Evolutionary conservation across 768 basidiomycete species (phyloP).

Genomic region (Rickenella mellea): DNA sequence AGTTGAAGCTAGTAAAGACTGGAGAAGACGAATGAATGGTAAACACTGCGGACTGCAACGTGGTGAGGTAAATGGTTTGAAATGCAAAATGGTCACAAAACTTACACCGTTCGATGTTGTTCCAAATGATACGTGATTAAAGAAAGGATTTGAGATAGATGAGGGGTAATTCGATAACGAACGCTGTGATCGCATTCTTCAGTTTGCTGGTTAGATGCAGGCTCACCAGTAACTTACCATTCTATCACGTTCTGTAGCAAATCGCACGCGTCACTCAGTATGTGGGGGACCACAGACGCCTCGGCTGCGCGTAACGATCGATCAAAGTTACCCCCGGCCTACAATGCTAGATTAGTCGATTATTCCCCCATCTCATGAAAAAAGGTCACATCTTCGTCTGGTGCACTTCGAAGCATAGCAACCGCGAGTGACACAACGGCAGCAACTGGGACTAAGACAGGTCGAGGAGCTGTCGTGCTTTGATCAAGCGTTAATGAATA

Average conservation of each 20-base stretch:
- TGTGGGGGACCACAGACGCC: constrained; percentile 33
- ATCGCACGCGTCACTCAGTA: constrained; percentile 46
- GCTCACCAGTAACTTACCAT: constrained; percentile 28
- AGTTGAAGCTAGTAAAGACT: constrained; percentile 32
- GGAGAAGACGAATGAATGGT: constrained; percentile 35
- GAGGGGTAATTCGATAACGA: constrained; percentile 43
- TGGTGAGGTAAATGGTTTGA: neutral
- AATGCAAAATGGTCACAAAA: constrained; percentile 4
- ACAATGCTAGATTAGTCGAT: constrained; percentile 6
- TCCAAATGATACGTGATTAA: constrained; percentile 55
- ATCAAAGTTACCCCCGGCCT: constrained; percentile 46
- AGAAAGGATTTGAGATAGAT: constrained; percentile 41
- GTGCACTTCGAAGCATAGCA: constrained; percentile 35
- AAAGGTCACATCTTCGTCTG: constrained; percentile 37
- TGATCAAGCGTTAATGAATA: constrained; percentile 4
- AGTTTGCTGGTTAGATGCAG: neutral
- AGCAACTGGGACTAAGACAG: constrained; percentile 65
- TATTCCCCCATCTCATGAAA: neutral
- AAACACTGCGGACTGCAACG: constrained; percentile 26
- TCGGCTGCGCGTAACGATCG: constrained; percentile 45
- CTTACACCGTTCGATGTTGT: constrained; percentile 39
- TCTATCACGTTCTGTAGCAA: constrained; percentile 38
- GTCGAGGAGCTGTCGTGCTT: constrained; percentile 48
- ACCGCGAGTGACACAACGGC: constrained; percentile 41
- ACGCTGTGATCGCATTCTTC: constrained; percentile 27